Evolutionary conservation across 2,329 filamentous ascomycete genomes (phyloP).

Genomic region (Davidsoniella virescens): DNA sequence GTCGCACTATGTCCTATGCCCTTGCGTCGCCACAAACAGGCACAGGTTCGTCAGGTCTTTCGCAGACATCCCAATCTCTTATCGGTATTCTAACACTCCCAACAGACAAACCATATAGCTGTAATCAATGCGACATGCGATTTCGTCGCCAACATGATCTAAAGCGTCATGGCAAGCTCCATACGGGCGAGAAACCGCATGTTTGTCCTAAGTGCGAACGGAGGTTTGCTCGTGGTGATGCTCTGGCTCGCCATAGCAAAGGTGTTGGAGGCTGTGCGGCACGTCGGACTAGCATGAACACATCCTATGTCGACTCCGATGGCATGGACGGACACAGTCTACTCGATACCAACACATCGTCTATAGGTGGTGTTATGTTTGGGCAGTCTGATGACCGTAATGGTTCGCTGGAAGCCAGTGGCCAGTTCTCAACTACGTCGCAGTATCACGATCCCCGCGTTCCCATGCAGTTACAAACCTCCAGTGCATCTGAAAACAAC

Average conservation of each 20-base stretch:
- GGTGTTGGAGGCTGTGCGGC: slow-evolving; percentile 91
- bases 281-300: slow-evolving; percentile 68
- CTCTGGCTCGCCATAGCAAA: slow-evolving; percentile 85
- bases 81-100: neutral
- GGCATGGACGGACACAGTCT: slow-evolving; percentile 43
- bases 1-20: slow-evolving; percentile 41
- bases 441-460: slow-evolving; percentile 9
- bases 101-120: slow-evolving; percentile 82
- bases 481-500: slow-evolving; percentile 21
- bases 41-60: slow-evolving; percentile 4
- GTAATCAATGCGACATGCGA: slow-evolving; percentile 79
- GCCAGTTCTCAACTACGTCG: slow-evolving; percentile 1
- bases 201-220: slow-evolving; percentile 89
- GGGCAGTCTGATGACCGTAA: slow-evolving; percentile 33
- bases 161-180: slow-evolving; percentile 90
- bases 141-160: slow-evolving; percentile 88
- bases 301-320: slow-evolving; percentile 58
- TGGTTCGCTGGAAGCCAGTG: slow-evolving; percentile 20
- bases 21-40: slow-evolving; percentile 25
- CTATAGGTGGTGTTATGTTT: slow-evolving; percentile 25
- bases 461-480: slow-evolving; percentile 10
- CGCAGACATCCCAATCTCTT: neutral
- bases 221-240: slow-evolving; percentile 89
- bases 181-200: slow-evolving; percentile 90
- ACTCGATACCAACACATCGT: slow-evolving; percentile 35